Evolutionary conservation across 352 stramenopile species (phyloP).

Genomic region (Phytophthora palmivora): DNA sequence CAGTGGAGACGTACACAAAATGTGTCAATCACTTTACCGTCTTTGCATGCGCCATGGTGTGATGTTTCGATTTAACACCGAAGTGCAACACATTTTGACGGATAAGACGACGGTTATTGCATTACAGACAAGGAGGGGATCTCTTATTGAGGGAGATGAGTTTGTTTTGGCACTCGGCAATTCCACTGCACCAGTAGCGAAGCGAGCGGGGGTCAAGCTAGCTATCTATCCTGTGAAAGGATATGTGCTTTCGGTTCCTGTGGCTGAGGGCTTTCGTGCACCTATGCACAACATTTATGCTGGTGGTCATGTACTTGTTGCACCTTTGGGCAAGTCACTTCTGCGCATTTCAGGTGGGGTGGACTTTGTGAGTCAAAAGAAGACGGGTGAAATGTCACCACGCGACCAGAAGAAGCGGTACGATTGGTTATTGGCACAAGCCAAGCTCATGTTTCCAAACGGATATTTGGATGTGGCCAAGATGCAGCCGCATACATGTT

Average conservation of each 20-base stretch:
- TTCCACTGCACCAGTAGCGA: conserved; percentile 69
- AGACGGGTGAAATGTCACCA: conserved; percentile 68
- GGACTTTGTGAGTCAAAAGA: conserved; percentile 70
- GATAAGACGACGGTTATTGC: conserved; percentile 82
- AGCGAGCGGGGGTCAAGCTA: conserved; percentile 74
- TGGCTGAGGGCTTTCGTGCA: conserved; percentile 65
- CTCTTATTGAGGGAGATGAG: conserved; percentile 87
- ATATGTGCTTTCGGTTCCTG: conserved; percentile 86
- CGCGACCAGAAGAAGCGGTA: conserved; percentile 78
- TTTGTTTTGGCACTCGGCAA: conserved; percentile 88
- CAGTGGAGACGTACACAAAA: conserved; percentile 90
- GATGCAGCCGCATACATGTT: conserved; percentile 86
- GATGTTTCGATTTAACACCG: conserved; percentile 90
- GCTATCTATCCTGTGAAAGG: conserved; percentile 88
- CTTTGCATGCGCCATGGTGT: conserved; percentile 84
- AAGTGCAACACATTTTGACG: conserved; percentile 81
- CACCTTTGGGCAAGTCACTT: conserved; percentile 66
- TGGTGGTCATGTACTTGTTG: conserved; percentile 77
- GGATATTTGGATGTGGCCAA: conserved; percentile 80
- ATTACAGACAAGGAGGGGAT: conserved; percentile 79
- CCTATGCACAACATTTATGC: conserved; percentile 87
- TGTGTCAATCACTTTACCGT: conserved; percentile 83
- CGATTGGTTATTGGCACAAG: conserved; percentile 79
- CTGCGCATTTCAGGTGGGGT: conserved; percentile 84
- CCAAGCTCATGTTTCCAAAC: conserved; percentile 82